Conservation (phyloP, 495 filamentous ascomycete genomes). For the Aspergillus nanangensis region DNA sequence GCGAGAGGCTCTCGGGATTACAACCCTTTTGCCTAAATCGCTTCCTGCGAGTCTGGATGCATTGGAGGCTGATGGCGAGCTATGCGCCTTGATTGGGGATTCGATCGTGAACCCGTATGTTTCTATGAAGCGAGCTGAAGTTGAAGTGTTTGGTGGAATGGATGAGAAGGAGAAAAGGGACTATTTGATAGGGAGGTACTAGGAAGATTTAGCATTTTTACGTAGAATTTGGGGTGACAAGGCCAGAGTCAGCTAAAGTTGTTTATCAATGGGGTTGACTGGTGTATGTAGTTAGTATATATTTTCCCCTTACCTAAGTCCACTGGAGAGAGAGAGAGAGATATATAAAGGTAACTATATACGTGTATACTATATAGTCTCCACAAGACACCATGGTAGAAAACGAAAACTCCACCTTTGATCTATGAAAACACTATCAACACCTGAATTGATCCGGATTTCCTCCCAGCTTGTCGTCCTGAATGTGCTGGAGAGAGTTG, state of each 20-base stretch:
- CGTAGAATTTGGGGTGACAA: background rate
- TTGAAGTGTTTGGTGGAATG: background rate
- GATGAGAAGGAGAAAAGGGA: background rate
- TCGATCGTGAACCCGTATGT: background rate
- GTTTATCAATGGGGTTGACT: too few relatives aligned
- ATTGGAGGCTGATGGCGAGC: constrained; percentile 34
- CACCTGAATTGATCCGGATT: too few relatives aligned
- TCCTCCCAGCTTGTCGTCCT: too few relatives aligned
- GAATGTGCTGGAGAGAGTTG: too few relatives aligned
- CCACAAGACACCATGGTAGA: too few relatives aligned
- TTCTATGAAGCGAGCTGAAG: background rate
- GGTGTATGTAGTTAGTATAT: too few relatives aligned
- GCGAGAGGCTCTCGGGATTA: constrained; percentile 49
- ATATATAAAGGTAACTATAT: too few relatives aligned
- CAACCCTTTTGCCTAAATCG: constrained; percentile 43
- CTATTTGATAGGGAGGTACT: background rate
- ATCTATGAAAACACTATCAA: too few relatives aligned
- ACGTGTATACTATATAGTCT: too few relatives aligned
- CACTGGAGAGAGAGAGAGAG: too few relatives aligned
- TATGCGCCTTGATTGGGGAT: background rate
- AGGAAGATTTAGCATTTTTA: background rate
- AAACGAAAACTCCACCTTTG: too few relatives aligned
- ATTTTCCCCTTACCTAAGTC: too few relatives aligned
- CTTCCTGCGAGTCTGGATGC: constrained; percentile 50
- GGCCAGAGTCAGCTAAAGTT: background rate